phyloP scores from a whole-genome alignment of 225 moss, liverwort and hornwort species.

The Bryum argenteum region DNA sequence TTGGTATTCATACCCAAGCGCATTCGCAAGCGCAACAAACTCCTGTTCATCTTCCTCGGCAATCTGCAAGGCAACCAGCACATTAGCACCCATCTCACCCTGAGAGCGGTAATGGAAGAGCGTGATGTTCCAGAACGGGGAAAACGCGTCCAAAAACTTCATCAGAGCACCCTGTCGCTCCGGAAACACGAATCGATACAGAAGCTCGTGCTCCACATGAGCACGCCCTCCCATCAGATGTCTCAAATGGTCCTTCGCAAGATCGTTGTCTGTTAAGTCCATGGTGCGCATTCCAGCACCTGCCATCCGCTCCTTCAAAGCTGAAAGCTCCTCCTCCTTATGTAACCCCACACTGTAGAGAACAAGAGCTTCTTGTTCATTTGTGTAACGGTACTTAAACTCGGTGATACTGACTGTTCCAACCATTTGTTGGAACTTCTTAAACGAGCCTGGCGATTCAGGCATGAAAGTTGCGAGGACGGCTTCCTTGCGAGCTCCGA shows the following conservation, averaged over 20 bases:
- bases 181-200: slow-evolving; percentile 86
- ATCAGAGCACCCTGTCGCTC: slow-evolving; percentile 83
- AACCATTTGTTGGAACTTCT: slow-evolving; percentile 73
- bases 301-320: slow-evolving; percentile 57
- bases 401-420: slow-evolving; percentile 73
- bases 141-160: slow-evolving; percentile 83
- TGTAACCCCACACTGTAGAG: slow-evolving; percentile 79
- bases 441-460: slow-evolving; percentile 78
- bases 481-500: slow-evolving; percentile 92
- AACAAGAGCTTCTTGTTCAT: slow-evolving; percentile 71
- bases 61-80: slow-evolving; percentile 81
- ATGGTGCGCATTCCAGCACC: slow-evolving; percentile 65
- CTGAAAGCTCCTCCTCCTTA: slow-evolving; percentile 65
- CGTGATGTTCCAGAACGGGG: slow-evolving; percentile 79
- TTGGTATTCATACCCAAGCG: slow-evolving; percentile 78
- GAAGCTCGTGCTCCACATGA: slow-evolving; percentile 74
- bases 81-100: slow-evolving; percentile 94
- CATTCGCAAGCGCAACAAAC: slow-evolving; percentile 64
- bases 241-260: slow-evolving; percentile 91
- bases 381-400: slow-evolving; percentile 83
- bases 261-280: slow-evolving; percentile 88
- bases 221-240: slow-evolving; percentile 90
- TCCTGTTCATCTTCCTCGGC: slow-evolving; percentile 62
- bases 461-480: slow-evolving; percentile 93
- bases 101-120: slow-evolving; percentile 86